Conservation (phyloP, 163 green algal genomes). For the Coccomyxa subellipsoidea region DNA sequence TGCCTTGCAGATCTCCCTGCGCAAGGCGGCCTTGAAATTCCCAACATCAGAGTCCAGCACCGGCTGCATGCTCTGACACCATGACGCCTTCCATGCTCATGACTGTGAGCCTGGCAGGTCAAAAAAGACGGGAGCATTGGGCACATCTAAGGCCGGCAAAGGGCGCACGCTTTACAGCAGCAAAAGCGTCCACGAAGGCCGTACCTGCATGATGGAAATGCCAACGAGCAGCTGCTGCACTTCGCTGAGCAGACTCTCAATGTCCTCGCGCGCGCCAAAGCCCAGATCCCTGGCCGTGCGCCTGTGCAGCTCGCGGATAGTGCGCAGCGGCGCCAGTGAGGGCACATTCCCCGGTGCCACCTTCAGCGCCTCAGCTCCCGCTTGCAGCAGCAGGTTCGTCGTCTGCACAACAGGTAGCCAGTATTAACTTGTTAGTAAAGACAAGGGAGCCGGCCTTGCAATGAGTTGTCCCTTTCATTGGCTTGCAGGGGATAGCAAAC, state of each 20-base stretch:
- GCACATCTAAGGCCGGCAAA: slow-evolving; percentile 29
- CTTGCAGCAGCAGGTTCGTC: slow-evolving; percentile 87
- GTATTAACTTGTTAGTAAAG: not conserved
- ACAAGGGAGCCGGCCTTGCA: not conserved
- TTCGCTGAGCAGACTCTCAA: slow-evolving; percentile 84
- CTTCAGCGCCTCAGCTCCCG: slow-evolving; percentile 70
- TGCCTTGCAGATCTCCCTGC: too few relatives aligned
- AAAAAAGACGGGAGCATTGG: too few relatives aligned
- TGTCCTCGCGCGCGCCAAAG: slow-evolving; percentile 60
- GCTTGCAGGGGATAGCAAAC: not conserved
- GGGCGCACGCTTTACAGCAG: not conserved
- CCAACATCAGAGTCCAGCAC: too few relatives aligned
- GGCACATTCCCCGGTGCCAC: slow-evolving; percentile 47
- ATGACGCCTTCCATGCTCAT: too few relatives aligned
- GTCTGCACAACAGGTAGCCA: slow-evolving; percentile 49
- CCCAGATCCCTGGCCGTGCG: slow-evolving; percentile 65
- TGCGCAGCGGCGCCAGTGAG: slow-evolving; percentile 54
- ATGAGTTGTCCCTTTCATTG: not conserved
- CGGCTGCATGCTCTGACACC: too few relatives aligned
- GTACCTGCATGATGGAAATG: slow-evolving; percentile 85
- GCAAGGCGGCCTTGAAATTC: too few relatives aligned
- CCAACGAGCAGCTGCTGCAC: slow-evolving; percentile 92
- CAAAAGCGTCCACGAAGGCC: not conserved
- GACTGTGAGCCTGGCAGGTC: too few relatives aligned
- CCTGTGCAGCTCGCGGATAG: slow-evolving; percentile 77